Percentiles rank a stretch among this genome's conserved stretches.
phyloP scores from a whole-genome alignment of 2,329 filamentous ascomycete genomes.

The Ophiosphaerella korrae region DNA sequence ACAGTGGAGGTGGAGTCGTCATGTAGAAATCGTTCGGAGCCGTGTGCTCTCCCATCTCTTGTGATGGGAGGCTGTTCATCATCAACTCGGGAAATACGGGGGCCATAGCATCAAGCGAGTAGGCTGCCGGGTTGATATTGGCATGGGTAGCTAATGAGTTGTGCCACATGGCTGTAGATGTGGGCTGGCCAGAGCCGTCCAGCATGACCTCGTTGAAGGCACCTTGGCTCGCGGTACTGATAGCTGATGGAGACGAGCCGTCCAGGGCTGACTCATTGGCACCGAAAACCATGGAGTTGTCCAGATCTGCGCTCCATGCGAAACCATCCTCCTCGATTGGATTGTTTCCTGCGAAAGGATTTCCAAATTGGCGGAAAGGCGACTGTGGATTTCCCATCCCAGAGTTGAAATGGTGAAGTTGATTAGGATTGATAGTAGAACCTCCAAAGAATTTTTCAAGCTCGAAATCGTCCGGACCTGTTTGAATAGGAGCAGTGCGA shows the following conservation, averaged over 20 bases:
- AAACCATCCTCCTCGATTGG: conserved; percentile 76
- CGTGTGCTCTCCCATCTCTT: conserved; percentile 72
- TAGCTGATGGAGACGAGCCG: conserved; percentile 91
- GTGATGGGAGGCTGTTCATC: conserved; percentile 71
- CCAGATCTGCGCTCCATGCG: conserved; percentile 84
- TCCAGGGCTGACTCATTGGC: conserved; percentile 82
- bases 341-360: conserved; percentile 63
- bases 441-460: conserved; percentile 73
- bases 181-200: conserved; percentile 64
- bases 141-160: conserved; percentile 67
- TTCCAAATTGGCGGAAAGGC: conserved; percentile 45
- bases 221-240: conserved; percentile 92
- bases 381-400: conserved; percentile 67
- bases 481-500: conserved; percentile 71
- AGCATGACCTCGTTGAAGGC: conserved; percentile 90
- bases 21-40: conserved; percentile 74
- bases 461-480: conserved; percentile 63
- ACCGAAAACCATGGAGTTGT: conserved; percentile 65
- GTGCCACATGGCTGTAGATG: conserved; percentile 47
- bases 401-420: conserved; percentile 86
- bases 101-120: conserved; percentile 74
- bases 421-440: conserved; percentile 66
- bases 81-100: conserved; percentile 77
- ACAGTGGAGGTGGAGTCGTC: conserved; percentile 77
- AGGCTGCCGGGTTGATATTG: conserved; percentile 68